A percentile compares a stretch with the other conserved stretches of the same genome.
phyloP scores from a whole-genome alignment of 495 filamentous ascomycete genomes.

The Trichocladium uniseriatum region DNA sequence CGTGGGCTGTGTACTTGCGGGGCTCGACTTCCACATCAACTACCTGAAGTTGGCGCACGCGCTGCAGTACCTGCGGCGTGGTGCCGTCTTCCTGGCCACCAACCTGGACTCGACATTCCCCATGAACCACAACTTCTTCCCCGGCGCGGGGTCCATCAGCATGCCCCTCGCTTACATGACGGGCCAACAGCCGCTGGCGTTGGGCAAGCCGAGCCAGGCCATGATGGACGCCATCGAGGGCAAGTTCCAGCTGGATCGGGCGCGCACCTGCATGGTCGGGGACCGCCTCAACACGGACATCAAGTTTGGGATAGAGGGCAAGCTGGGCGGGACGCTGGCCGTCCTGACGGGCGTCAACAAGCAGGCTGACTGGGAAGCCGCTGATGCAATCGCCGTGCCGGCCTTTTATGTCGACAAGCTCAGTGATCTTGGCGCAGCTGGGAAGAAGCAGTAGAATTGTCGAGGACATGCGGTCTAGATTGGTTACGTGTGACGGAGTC shows the following conservation, averaged over 20 bases:
- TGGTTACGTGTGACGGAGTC: neutral
- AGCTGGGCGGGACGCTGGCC: slow-evolving; percentile 80
- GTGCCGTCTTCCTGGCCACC: slow-evolving; percentile 87
- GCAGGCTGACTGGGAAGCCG: slow-evolving; percentile 67
- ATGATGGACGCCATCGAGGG: slow-evolving; percentile 99
- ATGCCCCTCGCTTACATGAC: slow-evolving; percentile 70
- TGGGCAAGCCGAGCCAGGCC: slow-evolving; percentile 93
- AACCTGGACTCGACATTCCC: slow-evolving; percentile 87
- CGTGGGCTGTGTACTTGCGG: slow-evolving; percentile 80
- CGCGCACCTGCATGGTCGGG: slow-evolving; percentile 87
- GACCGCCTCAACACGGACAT: slow-evolving; percentile 95
- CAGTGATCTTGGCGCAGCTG: slow-evolving; percentile 54
- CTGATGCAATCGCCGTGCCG: slow-evolving; percentile 53
- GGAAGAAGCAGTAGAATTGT: no score
- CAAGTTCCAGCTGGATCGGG: slow-evolving; percentile 80
- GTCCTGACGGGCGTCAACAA: slow-evolving; percentile 86
- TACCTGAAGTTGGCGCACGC: slow-evolving; percentile 83
- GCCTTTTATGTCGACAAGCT: slow-evolving; percentile 73
- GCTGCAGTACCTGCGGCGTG: slow-evolving; percentile 73
- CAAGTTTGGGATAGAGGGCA: slow-evolving; percentile 84
- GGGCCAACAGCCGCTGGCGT: slow-evolving; percentile 56
- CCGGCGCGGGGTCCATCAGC: slow-evolving; percentile 77
- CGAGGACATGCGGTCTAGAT: no score
- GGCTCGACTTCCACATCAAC: slow-evolving; percentile 86
- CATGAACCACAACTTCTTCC: slow-evolving; percentile 69